Evolutionary conservation across 306 rosid genomes (phyloP).

Genomic region (Castanea mollissima): DNA sequence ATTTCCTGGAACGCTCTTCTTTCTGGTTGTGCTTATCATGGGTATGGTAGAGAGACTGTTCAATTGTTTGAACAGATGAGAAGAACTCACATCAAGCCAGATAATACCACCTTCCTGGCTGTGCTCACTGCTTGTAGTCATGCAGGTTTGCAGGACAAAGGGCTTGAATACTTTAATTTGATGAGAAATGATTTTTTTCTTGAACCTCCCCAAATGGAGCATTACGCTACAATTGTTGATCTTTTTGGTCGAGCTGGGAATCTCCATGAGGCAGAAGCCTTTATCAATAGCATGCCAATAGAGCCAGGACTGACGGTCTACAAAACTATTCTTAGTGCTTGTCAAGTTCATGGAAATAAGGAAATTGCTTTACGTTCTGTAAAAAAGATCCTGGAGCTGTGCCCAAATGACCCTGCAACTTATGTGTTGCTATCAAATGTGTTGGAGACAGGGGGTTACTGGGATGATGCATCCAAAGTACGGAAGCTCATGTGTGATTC

Average conservation of each 20-base stretch:
- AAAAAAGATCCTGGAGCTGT: constrained; percentile 28
- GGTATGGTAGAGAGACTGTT: constrained; percentile 38
- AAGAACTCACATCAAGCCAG: constrained; percentile 28
- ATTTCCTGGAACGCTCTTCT: constrained; percentile 45
- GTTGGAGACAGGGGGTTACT: constrained; percentile 24
- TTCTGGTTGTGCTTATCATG: constrained; percentile 40
- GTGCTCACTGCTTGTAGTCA: constrained; percentile 52
- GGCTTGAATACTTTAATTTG: constrained; percentile 40
- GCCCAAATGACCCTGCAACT: constrained; percentile 43
- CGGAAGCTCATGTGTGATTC: constrained; percentile 35
- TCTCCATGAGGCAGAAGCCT: constrained; percentile 46
- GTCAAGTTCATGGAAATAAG: constrained; percentile 43
- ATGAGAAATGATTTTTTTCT: constrained; percentile 29
- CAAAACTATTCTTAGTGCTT: constrained; percentile 45
- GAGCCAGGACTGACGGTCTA: constrained; percentile 38
- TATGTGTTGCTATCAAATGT: constrained; percentile 42
- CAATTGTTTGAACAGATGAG: constrained; percentile 44
- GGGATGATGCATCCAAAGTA: constrained; percentile 41
- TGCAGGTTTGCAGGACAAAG: constrained; percentile 45
- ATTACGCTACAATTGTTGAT: constrained; percentile 41
- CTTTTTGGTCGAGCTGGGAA: constrained; percentile 49
- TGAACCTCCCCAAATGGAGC: constrained; percentile 40
- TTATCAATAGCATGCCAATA: constrained; percentile 36
- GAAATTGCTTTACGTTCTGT: constrained; percentile 38
- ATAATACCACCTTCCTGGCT: constrained; percentile 40